A percentile compares a stretch with the other conserved stretches of the same genome.
Conservation (phyloP, 768 basidiomycete species). For the Phlebiopsis flavidoalba region DNA sequence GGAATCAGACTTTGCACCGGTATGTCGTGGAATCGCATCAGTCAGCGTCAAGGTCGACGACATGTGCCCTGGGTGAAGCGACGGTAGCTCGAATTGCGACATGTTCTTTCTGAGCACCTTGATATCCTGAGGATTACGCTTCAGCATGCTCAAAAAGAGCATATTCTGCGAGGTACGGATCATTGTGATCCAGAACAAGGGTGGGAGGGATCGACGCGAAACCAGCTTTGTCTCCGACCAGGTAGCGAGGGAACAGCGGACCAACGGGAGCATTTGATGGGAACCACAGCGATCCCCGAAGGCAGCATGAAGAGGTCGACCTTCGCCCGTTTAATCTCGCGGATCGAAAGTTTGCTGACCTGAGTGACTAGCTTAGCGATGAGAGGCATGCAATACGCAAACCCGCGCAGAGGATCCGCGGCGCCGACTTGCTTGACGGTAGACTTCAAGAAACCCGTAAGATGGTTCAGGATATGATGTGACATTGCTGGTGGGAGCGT, state of each 20-base stretch:
- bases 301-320: slow-evolving; percentile 65
- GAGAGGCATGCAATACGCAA: slow-evolving; percentile 51
- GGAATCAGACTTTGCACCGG: slow-evolving; percentile 5
- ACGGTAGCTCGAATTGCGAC: slow-evolving; percentile 55
- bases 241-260: slow-evolving; percentile 55
- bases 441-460: slow-evolving; percentile 63
- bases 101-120: slow-evolving; percentile 63
- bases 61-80: slow-evolving; percentile 27
- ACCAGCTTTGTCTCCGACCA: slow-evolving; percentile 20
- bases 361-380: slow-evolving; percentile 54
- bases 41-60: slow-evolving; percentile 32
- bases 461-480: slow-evolving; percentile 64
- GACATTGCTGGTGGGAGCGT: slow-evolving; percentile 59
- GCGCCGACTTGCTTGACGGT: slow-evolving; percentile 39
- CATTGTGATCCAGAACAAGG: slow-evolving; percentile 52
- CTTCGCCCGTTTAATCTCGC: slow-evolving; percentile 70
- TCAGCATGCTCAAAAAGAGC: slow-evolving; percentile 59
- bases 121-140: slow-evolving; percentile 63
- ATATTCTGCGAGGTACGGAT: slow-evolving; percentile 70
- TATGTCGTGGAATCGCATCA: slow-evolving; percentile 43
- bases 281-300: slow-evolving; percentile 69
- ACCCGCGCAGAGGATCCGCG: slow-evolving; percentile 42
- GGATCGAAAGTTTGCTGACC: slow-evolving; percentile 67
- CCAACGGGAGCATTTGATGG: slow-evolving; percentile 45
- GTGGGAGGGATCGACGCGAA: slow-evolving; percentile 33